Evolutionary conservation across 75 land plant species (phyloP).

Genomic region (Azolla pinnata): DNA sequence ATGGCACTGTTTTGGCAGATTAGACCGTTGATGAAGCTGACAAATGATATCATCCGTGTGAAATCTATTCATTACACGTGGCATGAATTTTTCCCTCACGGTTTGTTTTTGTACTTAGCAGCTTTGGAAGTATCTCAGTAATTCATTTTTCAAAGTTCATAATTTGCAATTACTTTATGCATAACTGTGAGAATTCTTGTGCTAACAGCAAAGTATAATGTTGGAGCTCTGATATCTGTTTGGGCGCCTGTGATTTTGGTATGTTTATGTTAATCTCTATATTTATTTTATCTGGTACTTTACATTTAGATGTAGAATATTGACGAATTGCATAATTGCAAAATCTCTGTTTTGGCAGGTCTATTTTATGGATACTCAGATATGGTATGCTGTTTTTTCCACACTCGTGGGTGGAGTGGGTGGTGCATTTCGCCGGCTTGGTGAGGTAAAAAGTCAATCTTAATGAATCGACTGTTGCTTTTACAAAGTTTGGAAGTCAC

Average conservation of each 20-base stretch:
- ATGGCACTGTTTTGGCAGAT: conserved; percentile 38
- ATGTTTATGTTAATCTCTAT: conserved; percentile 3
- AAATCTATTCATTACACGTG: conserved; percentile 40
- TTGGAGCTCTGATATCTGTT: conserved; percentile 60
- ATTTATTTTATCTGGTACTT: conserved; percentile 2
- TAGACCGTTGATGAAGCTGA: conserved; percentile 78
- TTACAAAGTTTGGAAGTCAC: no score
- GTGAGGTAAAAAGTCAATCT: conserved; percentile 75
- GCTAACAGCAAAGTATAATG: conserved; percentile 49
- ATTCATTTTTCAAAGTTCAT: no score
- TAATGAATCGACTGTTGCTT: no score
- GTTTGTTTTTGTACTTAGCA: conserved; percentile 29
- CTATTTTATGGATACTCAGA: conserved; percentile 98
- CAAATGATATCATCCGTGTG: conserved; percentile 66
- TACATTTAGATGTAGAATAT: no score
- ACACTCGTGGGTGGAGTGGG: conserved; percentile 82
- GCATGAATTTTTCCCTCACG: conserved; percentile 83
- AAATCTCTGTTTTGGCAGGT: conserved; percentile 40
- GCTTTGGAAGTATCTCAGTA: no score
- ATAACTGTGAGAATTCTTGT: background rate
- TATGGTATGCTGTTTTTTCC: conserved; percentile 94
- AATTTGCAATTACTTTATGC: background rate
- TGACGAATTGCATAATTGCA: no score
- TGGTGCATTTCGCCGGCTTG: conserved; percentile 87
- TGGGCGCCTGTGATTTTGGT: conserved; percentile 87